These are phyloP conservation scores for Bruguiera parviflora DNA, from an alignment of 345 rosid genomes.

Conservation along the genomic window DNA sequence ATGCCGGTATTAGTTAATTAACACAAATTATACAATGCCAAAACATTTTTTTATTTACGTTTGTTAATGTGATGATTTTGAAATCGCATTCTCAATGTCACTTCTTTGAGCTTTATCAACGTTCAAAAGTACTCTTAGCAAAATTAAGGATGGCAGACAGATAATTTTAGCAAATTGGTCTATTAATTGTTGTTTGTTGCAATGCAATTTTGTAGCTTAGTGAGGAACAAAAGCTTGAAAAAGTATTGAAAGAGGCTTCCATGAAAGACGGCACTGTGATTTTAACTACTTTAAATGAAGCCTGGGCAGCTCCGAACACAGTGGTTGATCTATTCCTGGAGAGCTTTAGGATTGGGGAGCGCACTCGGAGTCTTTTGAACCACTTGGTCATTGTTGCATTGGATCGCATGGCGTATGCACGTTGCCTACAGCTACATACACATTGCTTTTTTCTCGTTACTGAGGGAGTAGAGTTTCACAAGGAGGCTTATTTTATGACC, in stretches of 20 bases:
- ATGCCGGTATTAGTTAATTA: no score
- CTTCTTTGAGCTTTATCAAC: no score
- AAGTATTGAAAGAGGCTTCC: constrained; percentile 57
- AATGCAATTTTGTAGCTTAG: neutral
- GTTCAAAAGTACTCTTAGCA: no score
- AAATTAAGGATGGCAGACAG: no score
- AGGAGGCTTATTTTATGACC: constrained; percentile 86
- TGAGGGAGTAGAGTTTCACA: constrained; percentile 59
- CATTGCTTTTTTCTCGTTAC: constrained; percentile 77
- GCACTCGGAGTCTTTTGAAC: constrained; percentile 54
- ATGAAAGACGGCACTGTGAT: constrained; percentile 57
- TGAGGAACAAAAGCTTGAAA: constrained; percentile 50
- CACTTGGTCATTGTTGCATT: constrained; percentile 75
- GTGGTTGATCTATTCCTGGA: constrained; percentile 68
- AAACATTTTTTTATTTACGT: no score
- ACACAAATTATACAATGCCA: no score
- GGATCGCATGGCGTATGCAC: constrained; percentile 60
- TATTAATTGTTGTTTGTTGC: no score
- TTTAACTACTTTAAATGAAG: constrained; percentile 74
- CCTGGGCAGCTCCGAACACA: constrained; percentile 73
- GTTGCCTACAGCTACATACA: constrained; percentile 50
- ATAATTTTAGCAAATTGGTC: no score
- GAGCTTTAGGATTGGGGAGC: constrained; percentile 65
- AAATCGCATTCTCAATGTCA: no score
- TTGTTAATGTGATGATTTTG: no score